Evolutionary conservation across 2,329 filamentous ascomycete genomes (phyloP), one percentile per base, ranked within the genome.

Genomic region (Parascedosporium putredinis): DNA sequence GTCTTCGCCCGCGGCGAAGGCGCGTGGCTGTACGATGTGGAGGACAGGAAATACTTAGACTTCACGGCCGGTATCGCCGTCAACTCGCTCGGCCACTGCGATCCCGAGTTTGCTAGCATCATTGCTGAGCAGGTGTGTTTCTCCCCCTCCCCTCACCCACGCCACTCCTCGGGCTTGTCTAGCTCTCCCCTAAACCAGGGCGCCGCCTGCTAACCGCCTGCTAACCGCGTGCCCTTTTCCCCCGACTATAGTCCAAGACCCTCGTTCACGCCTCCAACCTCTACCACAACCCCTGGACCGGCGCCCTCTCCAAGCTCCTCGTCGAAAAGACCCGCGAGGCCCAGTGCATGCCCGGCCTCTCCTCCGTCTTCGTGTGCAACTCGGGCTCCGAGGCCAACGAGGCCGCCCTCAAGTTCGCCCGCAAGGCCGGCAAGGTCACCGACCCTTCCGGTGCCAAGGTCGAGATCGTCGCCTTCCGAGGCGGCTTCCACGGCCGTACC

Each of bases 351-450:
- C 80, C 85, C 57, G 79, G 84, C 60, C 88, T 85, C 16, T 73
- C 78, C 18, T 79, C 86, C 51, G 88, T 88, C 2, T 98, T 98
- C 63, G 78, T 98, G 56, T 95, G 88, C 73, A 98, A 98, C 71
- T 96, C 90, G 3, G 93, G 93, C 52, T 88, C 86, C 53, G 93
- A 98, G 70, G 93, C 93, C 62, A 98, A 98, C 66, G 93, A 98
- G 70, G 93, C 91, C 1, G 93, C 91, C 31, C 86, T 98, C 65
- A 98, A 98, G 67, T 97, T 98, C 60, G 86, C 91, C 18, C 81
- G 93, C 58, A 98, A 98, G 69, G 83, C 85, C 20, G 90, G 89
- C 58, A 91, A 91, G 66, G 71, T 80, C 8, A 59, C 83, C 24
- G 84, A 89, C 55, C 80, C 85, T 1, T 79, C 79, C 0, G 84